A percentile compares a stretch with the other conserved stretches of the same genome.
These are phyloP conservation scores for Saturnispora kantuleensis DNA, from an alignment of 805 yeast species.

Conservation along the genomic window DNA sequence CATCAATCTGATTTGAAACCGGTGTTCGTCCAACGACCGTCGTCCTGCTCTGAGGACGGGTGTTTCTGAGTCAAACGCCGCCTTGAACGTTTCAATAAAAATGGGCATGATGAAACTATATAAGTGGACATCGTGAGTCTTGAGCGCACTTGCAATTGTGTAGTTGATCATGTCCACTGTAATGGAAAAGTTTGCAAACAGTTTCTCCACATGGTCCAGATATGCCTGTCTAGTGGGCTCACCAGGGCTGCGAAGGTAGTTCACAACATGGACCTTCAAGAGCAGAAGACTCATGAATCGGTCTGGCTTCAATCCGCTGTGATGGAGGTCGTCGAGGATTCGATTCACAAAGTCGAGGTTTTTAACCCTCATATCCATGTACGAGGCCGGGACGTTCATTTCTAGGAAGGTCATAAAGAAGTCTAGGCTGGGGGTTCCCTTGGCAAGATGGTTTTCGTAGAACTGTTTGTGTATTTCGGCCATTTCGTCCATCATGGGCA, in stretches of 20 bases:
- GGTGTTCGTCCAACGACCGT: background rate
- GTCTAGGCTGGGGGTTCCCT: background rate
- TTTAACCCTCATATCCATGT: background rate
- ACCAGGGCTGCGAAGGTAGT: background rate
- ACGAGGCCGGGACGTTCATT: slow-evolving; percentile 7
- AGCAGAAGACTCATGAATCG: slow-evolving; percentile 8
- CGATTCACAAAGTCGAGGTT: background rate
- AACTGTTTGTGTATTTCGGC: slow-evolving; percentile 1
- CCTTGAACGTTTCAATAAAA: background rate
- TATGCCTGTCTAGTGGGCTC: background rate
- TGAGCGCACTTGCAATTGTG: background rate
- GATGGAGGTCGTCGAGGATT: slow-evolving; percentile 6
- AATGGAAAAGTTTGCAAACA: background rate
- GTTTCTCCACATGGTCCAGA: background rate
- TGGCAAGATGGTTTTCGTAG: background rate
- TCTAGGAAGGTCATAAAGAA: slow-evolving; percentile 2
- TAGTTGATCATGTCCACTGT: slow-evolving; percentile 2
- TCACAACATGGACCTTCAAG: slow-evolving; percentile 4
- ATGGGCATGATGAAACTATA: background rate
- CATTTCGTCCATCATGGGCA: slow-evolving; percentile 1
- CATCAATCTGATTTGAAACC: slow-evolving; percentile 1
- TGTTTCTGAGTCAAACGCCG: background rate
- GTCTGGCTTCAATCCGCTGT: slow-evolving; percentile 1
- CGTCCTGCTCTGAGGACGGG: background rate
- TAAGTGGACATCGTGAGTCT: background rate